Base-by-base conservation (phyloP, 2,329 filamentous ascomycete genomes). In the Madurella fahalii region DNA sequence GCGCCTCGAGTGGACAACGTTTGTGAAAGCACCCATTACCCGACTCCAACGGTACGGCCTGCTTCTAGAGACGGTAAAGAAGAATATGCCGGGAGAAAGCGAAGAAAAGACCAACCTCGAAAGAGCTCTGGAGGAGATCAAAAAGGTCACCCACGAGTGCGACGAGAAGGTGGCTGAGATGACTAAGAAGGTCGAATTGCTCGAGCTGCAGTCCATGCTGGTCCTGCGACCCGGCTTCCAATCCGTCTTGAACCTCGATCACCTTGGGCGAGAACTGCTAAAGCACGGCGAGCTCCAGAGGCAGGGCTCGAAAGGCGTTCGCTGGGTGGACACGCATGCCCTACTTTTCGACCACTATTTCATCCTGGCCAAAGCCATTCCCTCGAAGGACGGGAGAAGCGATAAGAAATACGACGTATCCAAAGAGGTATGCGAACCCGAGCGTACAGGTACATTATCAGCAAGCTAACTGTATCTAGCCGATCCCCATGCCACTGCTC, bases 311-410 rank as follows among this genome's bases (percentile, higher is more conserved):
- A 95, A 89, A 68, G 85, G 91, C 53, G 94, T 97, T 67, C 87
- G 86, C 59, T 96, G 93, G 87, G 85, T 97, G 8, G 94, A 99
- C 65, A 95, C 90, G 0, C 91, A 96, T 68, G 91, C 90, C 2
- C 81, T 99, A 44, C 79, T 99, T 0, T 97, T 99, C 67, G 95
- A 99, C 65, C 92, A 99, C 71, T 99, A 96, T 69, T 80, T 99
- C 39, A 92, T 99, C 34, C 75, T 99, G 43, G 89, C 94, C 40
- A 99, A 99, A 75, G 79, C 90, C 8, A 78, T 85, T 3, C 77
- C 80, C 11, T 77, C 84, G 44, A 90, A 91, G 64, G 82, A 85
- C 43, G 80, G 84, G 43, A 83, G 82, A 46, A 82, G 81, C n/a
- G 80, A 86, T 51, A 94, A 87, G 72, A 90, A 89, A 64, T 99